These are phyloP conservation scores for Taphrina flavorubra DNA, from an alignment of 1,139 yeast genomes.

Conservation along the genomic window DNA sequence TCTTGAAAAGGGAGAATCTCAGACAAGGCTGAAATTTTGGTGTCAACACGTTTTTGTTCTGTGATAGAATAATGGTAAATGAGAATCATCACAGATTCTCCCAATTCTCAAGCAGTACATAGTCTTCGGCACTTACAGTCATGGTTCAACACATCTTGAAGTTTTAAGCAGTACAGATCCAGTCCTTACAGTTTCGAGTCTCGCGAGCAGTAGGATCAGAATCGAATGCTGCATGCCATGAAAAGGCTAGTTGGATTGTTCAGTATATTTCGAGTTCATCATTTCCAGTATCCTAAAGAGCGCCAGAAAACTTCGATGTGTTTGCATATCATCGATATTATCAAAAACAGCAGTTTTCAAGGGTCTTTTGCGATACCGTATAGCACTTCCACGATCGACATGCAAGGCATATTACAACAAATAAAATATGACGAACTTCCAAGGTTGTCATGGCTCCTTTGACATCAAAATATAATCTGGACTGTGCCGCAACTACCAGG, in stretches of 20 bases:
- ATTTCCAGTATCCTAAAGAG: not conserved
- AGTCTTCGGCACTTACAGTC: not conserved
- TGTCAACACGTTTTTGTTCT: conserved; percentile 35
- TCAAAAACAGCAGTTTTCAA: not conserved
- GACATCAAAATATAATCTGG: not conserved
- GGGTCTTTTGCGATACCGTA: not conserved
- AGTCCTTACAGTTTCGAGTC: not conserved
- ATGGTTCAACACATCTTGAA: no score
- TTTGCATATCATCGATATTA: not conserved
- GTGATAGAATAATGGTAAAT: conserved; percentile 41
- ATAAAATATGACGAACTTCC: no score
- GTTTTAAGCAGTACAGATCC: no score
- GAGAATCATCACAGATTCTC: conserved; percentile 32
- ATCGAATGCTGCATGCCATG: conserved; percentile 28
- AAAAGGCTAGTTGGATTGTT: conserved; percentile 35
- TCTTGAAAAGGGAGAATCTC: conserved; percentile 6
- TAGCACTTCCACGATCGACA: not conserved
- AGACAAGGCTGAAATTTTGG: conserved; percentile 42
- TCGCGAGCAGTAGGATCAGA: conserved; percentile 16
- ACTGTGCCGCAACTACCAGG: not conserved
- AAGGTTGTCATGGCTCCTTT: not conserved
- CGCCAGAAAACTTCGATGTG: conserved; percentile 2
- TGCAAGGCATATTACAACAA: no score
- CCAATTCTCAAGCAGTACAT: not conserved
- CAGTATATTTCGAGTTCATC: conserved; percentile 33